Base-by-base conservation (phyloP, 495 filamentous ascomycete species). In the Umbilicaria muhlenbergii region DNA sequence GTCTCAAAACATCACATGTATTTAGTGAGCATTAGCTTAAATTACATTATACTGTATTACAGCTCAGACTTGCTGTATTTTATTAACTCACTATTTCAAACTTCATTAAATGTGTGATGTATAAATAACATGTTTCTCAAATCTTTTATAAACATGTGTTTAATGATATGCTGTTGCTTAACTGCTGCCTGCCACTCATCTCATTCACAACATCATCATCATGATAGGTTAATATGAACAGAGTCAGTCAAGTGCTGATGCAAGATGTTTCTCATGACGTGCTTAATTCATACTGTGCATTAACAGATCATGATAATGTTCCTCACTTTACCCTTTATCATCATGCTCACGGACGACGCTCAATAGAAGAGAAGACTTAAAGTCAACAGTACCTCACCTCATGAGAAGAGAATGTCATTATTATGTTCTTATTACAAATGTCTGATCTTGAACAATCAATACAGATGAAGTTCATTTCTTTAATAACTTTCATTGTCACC, bases 371-470 rank as follows among this genome's bases (percentile, higher is more conserved):
- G 39, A 51, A 48, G 45, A 41, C 51, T 24, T 45, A 49, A 44
- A 42, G 44, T 32, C 44, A 56, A 48, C 52, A 54, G 40, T 54
- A 56, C 37, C 52, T 56, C 40, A 51, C 40, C 3, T 44, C 47
- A 12, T 36, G 36, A 21, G 58, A 58, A 48, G 56, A 58, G 40
- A 44, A 59, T 40, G 53, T 45, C 38, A 28, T 60, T 18, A 49
- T 51, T 40, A 47, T 44, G 31, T 60, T 48, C 39, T 38, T 58
- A 5, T 36, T 57, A 45, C 49, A 52, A 28, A 28, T 58, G 43
- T 39, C 56, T 37, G 32, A 55, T 32, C 44, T 45, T 36, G 53
- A 53, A 36, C 41, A 50, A 31, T 51, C 49, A 13, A 44, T 58
- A n/a, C 46, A 34, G 36, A 45, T 58, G 8, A 58, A 58, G 49